Base-by-base conservation (phyloP, 768 basidiomycete genomes). In the Fistulinella prunicolor region DNA sequence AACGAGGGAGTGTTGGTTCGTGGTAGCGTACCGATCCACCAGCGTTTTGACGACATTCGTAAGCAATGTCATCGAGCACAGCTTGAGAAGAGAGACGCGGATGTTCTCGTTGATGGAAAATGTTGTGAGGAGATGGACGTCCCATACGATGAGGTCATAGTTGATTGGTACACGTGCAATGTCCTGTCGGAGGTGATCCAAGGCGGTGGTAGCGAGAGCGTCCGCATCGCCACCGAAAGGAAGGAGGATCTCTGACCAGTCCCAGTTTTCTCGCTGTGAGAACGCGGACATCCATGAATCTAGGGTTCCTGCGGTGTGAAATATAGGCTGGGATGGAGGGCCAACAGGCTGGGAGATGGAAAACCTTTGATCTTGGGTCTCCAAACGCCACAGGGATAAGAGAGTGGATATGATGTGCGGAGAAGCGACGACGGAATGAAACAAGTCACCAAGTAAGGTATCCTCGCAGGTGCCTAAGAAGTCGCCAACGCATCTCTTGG, bases 211-310 rank as follows among this genome's bases (percentile, higher is more conserved):
- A 21, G 64, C 63, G 32, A 65, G 38, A 30, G 35, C 44, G 9
- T 42, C 50, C 14, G 47, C 38, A 3, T 63, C 46, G 39, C 53
- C 56, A 29, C 44, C 46, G 12, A 65, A 65, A 17, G 63, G 54
- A 17, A 30, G 44, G 12, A 65, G 39, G 38, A 65, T 55, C 42
- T 65, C 65, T 6, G 38, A 41, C 64, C 65, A 65, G 28, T 53
- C 40, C 65, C 65, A 65, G 5, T 1, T 45, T 46, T 65, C 66
- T 12, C 44, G 36, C 7, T 49, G 30, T 9, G 63, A 50, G 14
- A 65, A 65, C 2, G 49, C 14, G 22, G 56, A 58, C 64, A 66
- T 65, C 55, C 65, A 65, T 1, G 54, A 53, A 36, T 65, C 65
- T 37, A 67, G 37, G 14, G 42, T 52, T 24, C 45, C 57, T 10